A percentile compares a stretch with the other conserved stretches of the same genome.
phyloP scores from a whole-genome alignment of 1,139 yeast species.

The Wickerhamomyces sp. region DNA sequence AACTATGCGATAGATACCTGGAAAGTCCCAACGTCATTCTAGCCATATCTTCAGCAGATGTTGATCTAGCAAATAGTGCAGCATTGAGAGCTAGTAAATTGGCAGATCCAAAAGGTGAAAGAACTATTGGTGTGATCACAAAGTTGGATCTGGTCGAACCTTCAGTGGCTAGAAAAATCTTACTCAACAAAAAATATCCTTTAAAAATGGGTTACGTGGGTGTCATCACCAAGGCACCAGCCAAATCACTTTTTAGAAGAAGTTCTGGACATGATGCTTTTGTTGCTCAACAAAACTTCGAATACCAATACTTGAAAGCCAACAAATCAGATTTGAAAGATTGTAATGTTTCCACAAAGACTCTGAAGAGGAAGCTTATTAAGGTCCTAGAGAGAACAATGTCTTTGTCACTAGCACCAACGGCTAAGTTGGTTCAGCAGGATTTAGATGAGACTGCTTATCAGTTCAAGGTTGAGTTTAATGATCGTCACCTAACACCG shows the following conservation, averaged over 20 bases:
- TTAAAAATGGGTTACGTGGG: constrained; percentile 96
- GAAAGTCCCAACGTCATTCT: constrained; percentile 90
- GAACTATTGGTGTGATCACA: constrained; percentile 95
- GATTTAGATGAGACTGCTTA: constrained; percentile 93
- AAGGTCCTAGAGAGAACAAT: constrained; percentile 83
- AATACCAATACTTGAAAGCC: constrained; percentile 51
- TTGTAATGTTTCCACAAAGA: constrained; percentile 73
- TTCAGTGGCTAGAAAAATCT: constrained; percentile 58
- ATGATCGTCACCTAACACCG: constrained; percentile 89
- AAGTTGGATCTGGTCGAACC: constrained; percentile 88
- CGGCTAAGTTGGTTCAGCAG: constrained; percentile 78
- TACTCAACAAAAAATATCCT: constrained; percentile 80
- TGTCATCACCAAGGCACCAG: constrained; percentile 80
- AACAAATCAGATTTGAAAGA: constrained; percentile 57
- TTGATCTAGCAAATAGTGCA: constrained; percentile 92
- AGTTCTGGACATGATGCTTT: constrained; percentile 35
- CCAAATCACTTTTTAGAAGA: constrained; percentile 29
- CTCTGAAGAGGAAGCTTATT: constrained; percentile 75
- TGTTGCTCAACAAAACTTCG: constrained; percentile 64
- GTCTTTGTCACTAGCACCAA: constrained; percentile 86
- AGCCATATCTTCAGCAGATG: constrained; percentile 97
- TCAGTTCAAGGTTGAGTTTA: constrained; percentile 92
- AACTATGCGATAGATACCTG: constrained; percentile 77
- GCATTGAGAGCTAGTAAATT: constrained; percentile 87
- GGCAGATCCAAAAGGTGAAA: constrained; percentile 92